Evolutionary conservation across 139 green algal species (phyloP).

Genomic region (Haematococcus lacustris): DNA sequence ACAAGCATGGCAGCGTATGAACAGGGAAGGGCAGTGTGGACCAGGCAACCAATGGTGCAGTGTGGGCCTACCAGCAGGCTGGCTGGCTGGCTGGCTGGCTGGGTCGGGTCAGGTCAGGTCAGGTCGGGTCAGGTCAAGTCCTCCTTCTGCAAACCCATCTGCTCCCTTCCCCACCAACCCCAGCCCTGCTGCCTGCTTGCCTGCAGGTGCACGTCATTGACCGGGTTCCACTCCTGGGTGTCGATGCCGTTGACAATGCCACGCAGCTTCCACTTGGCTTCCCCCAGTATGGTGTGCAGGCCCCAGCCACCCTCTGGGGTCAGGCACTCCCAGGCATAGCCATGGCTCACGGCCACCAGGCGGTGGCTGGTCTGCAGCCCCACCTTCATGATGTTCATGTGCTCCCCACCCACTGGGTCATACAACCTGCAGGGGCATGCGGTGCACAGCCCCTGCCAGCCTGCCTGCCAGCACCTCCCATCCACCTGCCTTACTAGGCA

Average conservation of each 20-base stretch:
- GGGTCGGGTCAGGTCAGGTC: not conserved
- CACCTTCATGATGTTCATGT: constrained; percentile 98
- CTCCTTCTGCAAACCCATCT: not conserved
- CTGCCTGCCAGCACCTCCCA: not conserved
- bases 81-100: too few species aligned
- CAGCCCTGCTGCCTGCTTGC: constrained; percentile 13
- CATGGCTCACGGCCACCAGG: constrained; percentile 74
- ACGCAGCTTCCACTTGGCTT: constrained; percentile 82
- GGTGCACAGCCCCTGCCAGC: too few species aligned
- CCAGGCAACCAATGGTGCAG: not conserved
- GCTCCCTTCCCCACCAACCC: not conserved
- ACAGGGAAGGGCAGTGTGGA: too few species aligned
- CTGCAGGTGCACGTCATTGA: constrained; percentile 35
- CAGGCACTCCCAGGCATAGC: constrained; percentile 96
- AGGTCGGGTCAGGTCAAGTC: not conserved
- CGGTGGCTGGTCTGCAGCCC: constrained; percentile 75
- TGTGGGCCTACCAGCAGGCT: too few species aligned
- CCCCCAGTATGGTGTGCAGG: constrained; percentile 74
- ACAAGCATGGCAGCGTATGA: not conserved
- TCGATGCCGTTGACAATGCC: constrained; percentile 98
- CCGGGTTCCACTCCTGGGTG: constrained; percentile 40
- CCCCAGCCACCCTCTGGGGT: constrained; percentile 93
- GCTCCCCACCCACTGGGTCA: constrained; percentile 90
- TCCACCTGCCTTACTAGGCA: too few species aligned
- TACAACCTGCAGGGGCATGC: constrained; percentile 36